These are phyloP conservation scores for Diaporthe citri DNA, from an alignment of 2,329 filamentous ascomycete genomes.

Conservation along the genomic window DNA sequence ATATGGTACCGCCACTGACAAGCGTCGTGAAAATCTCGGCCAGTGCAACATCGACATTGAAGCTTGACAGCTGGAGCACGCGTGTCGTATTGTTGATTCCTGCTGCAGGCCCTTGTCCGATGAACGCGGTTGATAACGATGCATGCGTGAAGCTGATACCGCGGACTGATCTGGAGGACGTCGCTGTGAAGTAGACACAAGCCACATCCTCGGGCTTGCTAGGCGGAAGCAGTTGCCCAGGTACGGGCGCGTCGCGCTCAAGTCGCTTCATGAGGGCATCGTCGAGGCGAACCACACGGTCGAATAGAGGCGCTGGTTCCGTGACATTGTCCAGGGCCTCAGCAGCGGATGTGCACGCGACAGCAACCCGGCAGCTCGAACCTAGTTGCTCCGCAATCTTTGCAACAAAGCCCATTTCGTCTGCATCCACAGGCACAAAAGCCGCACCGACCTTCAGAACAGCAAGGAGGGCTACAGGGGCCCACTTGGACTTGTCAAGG, in stretches of 20 bases:
- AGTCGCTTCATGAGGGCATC: slow-evolving; percentile 39
- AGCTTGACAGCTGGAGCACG: slow-evolving; percentile 70
- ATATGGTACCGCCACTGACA: slow-evolving; percentile 69
- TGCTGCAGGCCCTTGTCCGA: slow-evolving; percentile 63
- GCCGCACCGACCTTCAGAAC: slow-evolving; percentile 68
- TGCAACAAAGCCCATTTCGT: slow-evolving; percentile 53
- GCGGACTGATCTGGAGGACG: slow-evolving; percentile 68
- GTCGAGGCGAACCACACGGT: slow-evolving; percentile 36
- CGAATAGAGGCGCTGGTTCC: slow-evolving; percentile 32
- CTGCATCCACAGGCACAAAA: slow-evolving; percentile 63
- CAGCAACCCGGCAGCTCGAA: slow-evolving; percentile 30
- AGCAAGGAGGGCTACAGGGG: slow-evolving; percentile 78
- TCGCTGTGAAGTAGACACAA: slow-evolving; percentile 72
- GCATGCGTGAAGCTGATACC: slow-evolving; percentile 74
- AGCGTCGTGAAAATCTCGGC: slow-evolving; percentile 68
- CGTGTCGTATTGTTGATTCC: slow-evolving; percentile 64
- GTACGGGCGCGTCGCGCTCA: slow-evolving; percentile 34
- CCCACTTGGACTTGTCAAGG: slow-evolving; percentile 76
- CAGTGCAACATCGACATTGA: slow-evolving; percentile 67
- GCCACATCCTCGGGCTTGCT: slow-evolving; percentile 62
- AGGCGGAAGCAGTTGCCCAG: slow-evolving; percentile 43
- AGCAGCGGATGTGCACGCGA: slow-evolving; percentile 37
- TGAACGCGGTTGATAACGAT: slow-evolving; percentile 66
- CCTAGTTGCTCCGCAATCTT: slow-evolving; percentile 41
- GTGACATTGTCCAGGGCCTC: slow-evolving; percentile 31